Evolutionary conservation across 306 rosid species (phyloP).

Genomic region (Crataegus laevigata): DNA sequence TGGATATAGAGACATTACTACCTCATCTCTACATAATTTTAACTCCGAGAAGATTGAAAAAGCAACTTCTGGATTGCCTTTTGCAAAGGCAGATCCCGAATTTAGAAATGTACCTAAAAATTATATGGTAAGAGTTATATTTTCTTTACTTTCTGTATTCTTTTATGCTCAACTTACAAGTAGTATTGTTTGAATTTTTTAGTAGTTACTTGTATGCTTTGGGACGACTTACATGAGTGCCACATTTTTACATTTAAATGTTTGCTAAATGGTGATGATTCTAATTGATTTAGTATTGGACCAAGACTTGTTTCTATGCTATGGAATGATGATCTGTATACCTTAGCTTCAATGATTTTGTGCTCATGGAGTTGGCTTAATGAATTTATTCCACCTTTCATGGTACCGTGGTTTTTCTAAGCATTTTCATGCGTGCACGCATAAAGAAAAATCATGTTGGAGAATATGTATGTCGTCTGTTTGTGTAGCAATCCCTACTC

Average conservation of each 20-base stretch:
- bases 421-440: neutral
- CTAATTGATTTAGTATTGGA: neutral
- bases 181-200: neutral
- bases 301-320: neutral
- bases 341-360: neutral
- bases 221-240: neutral
- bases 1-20: conserved; percentile 22
- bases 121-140: conserved; percentile 27
- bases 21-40: conserved; percentile 26
- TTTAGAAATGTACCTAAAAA: conserved; percentile 25
- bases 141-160: neutral
- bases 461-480: neutral
- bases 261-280: neutral
- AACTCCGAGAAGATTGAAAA: conserved; percentile 21
- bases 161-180: neutral
- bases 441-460: neutral
- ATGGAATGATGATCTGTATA: neutral
- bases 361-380: neutral
- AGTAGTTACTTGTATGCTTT: neutral
- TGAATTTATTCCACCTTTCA: neutral
- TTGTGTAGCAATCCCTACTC: neutral
- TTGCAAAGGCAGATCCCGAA: conserved; percentile 30
- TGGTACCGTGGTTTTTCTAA: too few relatives aligned
- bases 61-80: conserved; percentile 31
- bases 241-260: neutral